Base-by-base conservation (phyloP, 352 stramenopile genomes). In the Elongisporangium anandrum region DNA sequence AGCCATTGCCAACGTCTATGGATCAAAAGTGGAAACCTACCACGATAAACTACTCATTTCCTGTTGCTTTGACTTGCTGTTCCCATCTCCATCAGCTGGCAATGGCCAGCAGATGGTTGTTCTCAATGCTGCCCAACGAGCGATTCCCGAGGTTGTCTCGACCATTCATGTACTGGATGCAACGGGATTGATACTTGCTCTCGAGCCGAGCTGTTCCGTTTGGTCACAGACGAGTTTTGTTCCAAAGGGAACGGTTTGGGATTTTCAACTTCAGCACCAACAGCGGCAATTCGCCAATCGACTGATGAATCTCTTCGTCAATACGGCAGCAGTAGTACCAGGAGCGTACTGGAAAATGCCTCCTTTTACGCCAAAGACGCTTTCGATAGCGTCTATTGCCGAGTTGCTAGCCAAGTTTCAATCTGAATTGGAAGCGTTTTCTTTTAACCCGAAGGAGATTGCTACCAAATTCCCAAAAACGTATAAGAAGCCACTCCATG, bases 1-100 rank as follows among this genome's bases (percentile, higher is more conserved):
- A 1, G 49, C 70, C 7, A 69, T 75, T 39, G 38, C 24, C n/a
- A 72, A 57, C 26, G 59, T 76, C 8, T 86, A 86, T 34, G 52
- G 39, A 0, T 60, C 69, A 1, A 67, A 52, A 10, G 4, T 86
- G 29, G 23, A 22, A 29, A 29, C 54, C 7, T 22, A 20, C 0
- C 49, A 72, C 17, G 73, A 80, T 23, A 52, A 63, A 20, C 9
- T 49, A 15, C 56, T 82, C 10, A 51, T 80, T n/a, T 16, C 60
- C 24, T 70, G 45, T 21, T 80, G 69, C 17, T 24, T 77, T 5
- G 55, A 72, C 10, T 16, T 70, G 38, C 15, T 75, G 2, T 19
- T 72, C 9, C 15, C 41, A 6, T 22, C 4, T 12, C 13, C 26
- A 13, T 45, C 15, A 4, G 3, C 0, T 41, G 34, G 38, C 23